phyloP scores from a whole-genome alignment of 495 filamentous ascomycete species.

The Annulohypoxylon bovei region DNA sequence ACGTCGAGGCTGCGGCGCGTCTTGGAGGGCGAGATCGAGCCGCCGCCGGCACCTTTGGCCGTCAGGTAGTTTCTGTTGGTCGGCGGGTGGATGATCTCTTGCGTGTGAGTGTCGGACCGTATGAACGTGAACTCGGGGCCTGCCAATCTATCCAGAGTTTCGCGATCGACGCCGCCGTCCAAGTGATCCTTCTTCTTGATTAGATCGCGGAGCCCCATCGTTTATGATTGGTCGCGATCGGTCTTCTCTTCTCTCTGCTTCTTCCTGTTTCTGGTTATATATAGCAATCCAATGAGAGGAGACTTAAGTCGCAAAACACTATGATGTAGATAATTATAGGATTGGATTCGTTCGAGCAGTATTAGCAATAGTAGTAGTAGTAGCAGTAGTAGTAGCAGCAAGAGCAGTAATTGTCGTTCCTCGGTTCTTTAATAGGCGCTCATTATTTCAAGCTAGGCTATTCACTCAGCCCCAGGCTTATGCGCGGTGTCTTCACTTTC shows the following conservation, averaged over 20 bases:
- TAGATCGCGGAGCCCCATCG: conserved; percentile 78
- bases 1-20: conserved; percentile 49
- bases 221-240: conserved; percentile 24
- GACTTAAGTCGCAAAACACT: background rate
- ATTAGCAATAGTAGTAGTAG: background rate
- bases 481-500: conserved; percentile 19
- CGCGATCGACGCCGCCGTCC: conserved; percentile 52
- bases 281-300: background rate
- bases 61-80: conserved; percentile 50
- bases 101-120: conserved; percentile 80
- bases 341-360: conserved; percentile 1
- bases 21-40: conserved; percentile 17
- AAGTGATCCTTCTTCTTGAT: conserved; percentile 74
- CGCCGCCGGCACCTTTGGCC: conserved; percentile 38
- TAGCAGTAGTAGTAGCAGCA: background rate
- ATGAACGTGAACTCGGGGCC: conserved; percentile 84
- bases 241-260: background rate
- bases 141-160: conserved; percentile 43
- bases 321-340: background rate
- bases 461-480: conserved; percentile 37
- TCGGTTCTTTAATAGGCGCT: conserved; percentile 35
- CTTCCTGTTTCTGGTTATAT: background rate
- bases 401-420: background rate
- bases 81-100: conserved; percentile 79
- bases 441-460: conserved; percentile 30